phyloP scores from a whole-genome alignment of 305 asterid species.

The Stenogyne calaminthoides region DNA sequence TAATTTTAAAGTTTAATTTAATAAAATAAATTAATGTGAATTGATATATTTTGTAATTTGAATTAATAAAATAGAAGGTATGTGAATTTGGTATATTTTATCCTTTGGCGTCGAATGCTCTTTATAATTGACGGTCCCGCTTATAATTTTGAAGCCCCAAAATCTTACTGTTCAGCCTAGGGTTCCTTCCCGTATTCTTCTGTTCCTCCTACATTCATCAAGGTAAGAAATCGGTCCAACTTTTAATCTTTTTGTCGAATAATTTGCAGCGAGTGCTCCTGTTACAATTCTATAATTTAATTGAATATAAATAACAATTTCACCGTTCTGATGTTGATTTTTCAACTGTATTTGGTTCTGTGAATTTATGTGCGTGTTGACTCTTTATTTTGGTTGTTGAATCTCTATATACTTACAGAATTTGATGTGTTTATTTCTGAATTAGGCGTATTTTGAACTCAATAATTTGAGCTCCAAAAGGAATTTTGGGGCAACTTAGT shows the following conservation, averaged over 20 bases:
- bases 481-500: not conserved
- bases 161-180: slow-evolving; percentile 23
- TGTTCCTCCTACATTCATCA: slow-evolving; percentile 8
- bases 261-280: not conserved
- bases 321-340: not conserved
- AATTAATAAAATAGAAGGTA: not conserved
- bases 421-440: not conserved
- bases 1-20: too few relatives aligned
- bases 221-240: slow-evolving; percentile 19
- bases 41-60: too few relatives aligned
- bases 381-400: not conserved
- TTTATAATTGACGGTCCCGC: not conserved
- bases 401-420: not conserved
- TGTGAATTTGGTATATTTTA: not conserved
- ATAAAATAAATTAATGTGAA: too few relatives aligned
- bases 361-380: not conserved
- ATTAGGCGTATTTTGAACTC: not conserved
- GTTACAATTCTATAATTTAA: not conserved
- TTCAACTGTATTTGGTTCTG: slow-evolving; percentile 5
- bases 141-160: slow-evolving; percentile 11
- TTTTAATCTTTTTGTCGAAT: not conserved
- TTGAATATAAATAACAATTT: not conserved
- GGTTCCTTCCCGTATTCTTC: slow-evolving; percentile 30
- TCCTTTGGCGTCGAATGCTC: not conserved
- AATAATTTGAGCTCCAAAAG: not conserved